A percentile compares a stretch with the other conserved stretches of the same genome.
These are phyloP conservation scores for Arthrobotrys pseudoclavata DNA, from an alignment of 2,329 filamentous ascomycete genomes.

Conservation along the genomic window DNA sequence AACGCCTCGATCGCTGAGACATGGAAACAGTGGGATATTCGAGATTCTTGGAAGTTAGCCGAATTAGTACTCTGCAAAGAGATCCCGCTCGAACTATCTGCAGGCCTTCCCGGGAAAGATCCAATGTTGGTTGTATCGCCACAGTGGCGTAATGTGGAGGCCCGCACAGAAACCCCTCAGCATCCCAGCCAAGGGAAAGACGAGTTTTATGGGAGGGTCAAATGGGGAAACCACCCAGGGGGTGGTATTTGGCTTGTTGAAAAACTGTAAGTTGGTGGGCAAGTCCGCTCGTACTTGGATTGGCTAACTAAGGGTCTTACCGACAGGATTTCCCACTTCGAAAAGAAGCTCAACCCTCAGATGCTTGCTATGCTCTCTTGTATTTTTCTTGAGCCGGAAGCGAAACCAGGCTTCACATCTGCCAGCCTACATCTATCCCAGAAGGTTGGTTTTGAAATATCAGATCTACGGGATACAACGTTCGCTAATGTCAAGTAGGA, in stretches of 20 bases:
- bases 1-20: slow-evolving; percentile 84
- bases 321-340: slow-evolving; percentile 71
- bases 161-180: neutral
- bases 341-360: slow-evolving; percentile 75
- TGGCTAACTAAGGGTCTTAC: neutral
- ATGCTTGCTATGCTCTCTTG: slow-evolving; percentile 81
- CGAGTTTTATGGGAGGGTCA: slow-evolving; percentile 73
- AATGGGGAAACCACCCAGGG: slow-evolving; percentile 77
- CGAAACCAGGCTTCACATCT: slow-evolving; percentile 72
- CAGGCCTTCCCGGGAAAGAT: slow-evolving; percentile 66
- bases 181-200: slow-evolving; percentile 34
- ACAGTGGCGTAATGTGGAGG: slow-evolving; percentile 42
- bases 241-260: slow-evolving; percentile 71
- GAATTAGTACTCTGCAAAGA: slow-evolving; percentile 82
- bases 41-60: slow-evolving; percentile 86
- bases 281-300: neutral
- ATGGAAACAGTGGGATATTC: slow-evolving; percentile 78
- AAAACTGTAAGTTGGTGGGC: slow-evolving; percentile 68
- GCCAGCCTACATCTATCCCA: slow-evolving; percentile 72
- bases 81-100: slow-evolving; percentile 76
- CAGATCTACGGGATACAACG: neutral
- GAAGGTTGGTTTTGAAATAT: slow-evolving; percentile 17
- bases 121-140: slow-evolving; percentile 77
- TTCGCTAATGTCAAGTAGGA: slow-evolving; percentile 66
- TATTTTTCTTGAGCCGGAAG: slow-evolving; percentile 75